Base-by-base conservation (phyloP, 2,329 filamentous ascomycete genomes). In the Pseudonectria foliicola region DNA sequence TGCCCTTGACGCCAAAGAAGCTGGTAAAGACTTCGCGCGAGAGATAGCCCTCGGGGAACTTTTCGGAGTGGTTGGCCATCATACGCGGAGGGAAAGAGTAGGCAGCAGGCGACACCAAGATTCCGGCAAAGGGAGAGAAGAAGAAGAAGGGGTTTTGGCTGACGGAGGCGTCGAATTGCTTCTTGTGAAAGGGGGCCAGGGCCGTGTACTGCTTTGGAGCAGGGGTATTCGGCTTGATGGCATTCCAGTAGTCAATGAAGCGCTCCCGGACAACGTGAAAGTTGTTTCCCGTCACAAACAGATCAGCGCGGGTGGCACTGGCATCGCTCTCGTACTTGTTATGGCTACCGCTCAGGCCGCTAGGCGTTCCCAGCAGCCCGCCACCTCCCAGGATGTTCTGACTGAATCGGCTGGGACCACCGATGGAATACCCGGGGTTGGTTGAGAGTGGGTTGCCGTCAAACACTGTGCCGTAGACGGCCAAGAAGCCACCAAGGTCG, bases 241-340 rank as follows among this genome's bases (percentile, higher is more conserved):
- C 56, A 44, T 60, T 53, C 44, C 69, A 68, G 44, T 67, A 54
- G 13, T 64, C 57, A 45, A 63, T 54, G 44, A 74, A 76, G 27
- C 67, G 64, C 12, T 60, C 59, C 45, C 74, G 58, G 42, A 73
- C 64, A 47, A 77, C 57, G 6, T 62, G 64, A 33, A 62, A 67
- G 34, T 63, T 63, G 42, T 77, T 67, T 3, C 67, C 67, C 1
- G 64, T 68, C 13, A 60, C 44, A 44, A 75, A 75, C 0, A 77
- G 54, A 40, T 76, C 72, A 12, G 63, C 62, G 8, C 46, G 62
- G 0, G 70, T 73, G 27, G 64, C 59, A 27, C 69, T 74, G 0
- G 58, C 66, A 52, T 77, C 72, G 1, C 63, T 56, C 54, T 77
- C 72, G 43, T 73, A 68, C 38, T 68, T 68, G 48, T 75, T 75